Evolutionary conservation across 345 rosid species (phyloP).

Genomic region (Acer negundo): DNA sequence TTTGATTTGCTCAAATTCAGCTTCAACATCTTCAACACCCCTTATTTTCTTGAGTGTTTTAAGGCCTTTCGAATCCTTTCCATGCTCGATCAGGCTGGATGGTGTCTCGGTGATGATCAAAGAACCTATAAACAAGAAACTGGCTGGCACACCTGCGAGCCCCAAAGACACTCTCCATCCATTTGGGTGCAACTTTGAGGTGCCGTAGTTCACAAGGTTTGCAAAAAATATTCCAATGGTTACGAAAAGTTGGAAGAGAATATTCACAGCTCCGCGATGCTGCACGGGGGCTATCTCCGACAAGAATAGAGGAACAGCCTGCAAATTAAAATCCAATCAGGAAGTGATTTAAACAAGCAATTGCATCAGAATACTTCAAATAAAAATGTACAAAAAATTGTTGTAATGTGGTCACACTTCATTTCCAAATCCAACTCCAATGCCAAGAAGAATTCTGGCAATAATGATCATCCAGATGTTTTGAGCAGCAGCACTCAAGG

Average conservation of each 20-base stretch:
- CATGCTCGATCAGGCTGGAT: conserved; percentile 52
- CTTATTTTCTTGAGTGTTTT: conserved; percentile 48
- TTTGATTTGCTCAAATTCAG: conserved; percentile 42
- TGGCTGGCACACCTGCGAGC: conserved; percentile 52
- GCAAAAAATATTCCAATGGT: conserved; percentile 58
- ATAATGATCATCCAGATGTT: conserved; percentile 37
- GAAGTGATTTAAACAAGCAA: neutral
- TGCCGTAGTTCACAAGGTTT: conserved; percentile 50
- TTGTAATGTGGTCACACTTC: conserved; percentile 23
- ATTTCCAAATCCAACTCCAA: conserved; percentile 57
- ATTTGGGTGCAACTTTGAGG: conserved; percentile 40
- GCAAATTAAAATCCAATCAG: conserved; percentile 1
- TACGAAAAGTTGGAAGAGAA: conserved; percentile 53
- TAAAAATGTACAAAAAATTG: neutral
- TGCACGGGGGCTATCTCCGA: conserved; percentile 64
- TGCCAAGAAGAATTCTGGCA: conserved; percentile 41
- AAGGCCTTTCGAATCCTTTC: conserved; percentile 31
- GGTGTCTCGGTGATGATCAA: conserved; percentile 61
- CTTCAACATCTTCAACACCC: conserved; percentile 49
- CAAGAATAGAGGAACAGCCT: conserved; percentile 68
- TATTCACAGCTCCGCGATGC: conserved; percentile 63
- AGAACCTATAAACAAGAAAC: conserved; percentile 50
- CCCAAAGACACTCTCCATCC: conserved; percentile 65
- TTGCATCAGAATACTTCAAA: neutral
- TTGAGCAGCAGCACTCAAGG: conserved; percentile 21